These are phyloP conservation scores for Termitomyces sp. DNA, from an alignment of 768 basidiomycete genomes.

Conservation along the genomic window DNA sequence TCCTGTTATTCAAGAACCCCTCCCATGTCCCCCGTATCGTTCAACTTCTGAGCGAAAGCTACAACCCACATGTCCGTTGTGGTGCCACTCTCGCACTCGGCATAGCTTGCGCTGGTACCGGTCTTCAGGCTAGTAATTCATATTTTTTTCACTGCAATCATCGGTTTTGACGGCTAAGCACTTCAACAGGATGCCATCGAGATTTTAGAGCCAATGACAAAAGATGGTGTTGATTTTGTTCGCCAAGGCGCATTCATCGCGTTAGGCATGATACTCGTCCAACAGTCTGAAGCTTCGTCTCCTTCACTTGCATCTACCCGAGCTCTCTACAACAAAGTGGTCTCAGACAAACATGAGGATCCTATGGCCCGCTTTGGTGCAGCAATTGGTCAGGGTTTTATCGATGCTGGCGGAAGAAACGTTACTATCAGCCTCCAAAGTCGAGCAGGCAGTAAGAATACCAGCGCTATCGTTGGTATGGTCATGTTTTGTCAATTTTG, in stretches of 20 bases:
- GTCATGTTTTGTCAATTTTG: conserved; percentile 98
- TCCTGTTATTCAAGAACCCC: conserved; percentile 96
- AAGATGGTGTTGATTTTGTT: conserved; percentile 97
- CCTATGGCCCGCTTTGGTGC: conserved; percentile 98
- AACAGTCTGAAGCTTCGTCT: conserved; percentile 89
- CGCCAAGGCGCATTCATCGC: conserved; percentile 96
- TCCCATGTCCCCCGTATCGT: conserved; percentile 95
- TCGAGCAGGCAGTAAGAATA: conserved; percentile 88
- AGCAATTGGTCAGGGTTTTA: conserved; percentile 91
- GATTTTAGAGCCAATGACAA: conserved; percentile 96
- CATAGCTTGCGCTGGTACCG: conserved; percentile 96
- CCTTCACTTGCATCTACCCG: conserved; percentile 78
- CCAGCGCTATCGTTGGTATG: conserved; percentile 96
- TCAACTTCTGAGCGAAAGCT: conserved; percentile 94
- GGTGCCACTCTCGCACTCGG: conserved; percentile 95
- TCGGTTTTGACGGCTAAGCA: not conserved
- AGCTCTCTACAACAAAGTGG: conserved; percentile 82
- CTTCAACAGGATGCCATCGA: conserved; percentile 81
- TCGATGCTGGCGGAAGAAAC: conserved; percentile 96
- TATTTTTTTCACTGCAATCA: not conserved
- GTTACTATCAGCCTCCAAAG: conserved; percentile 93
- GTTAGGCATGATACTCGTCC: conserved; percentile 93
- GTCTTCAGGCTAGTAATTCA: conserved; percentile 61
- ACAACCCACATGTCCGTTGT: conserved; percentile 97
- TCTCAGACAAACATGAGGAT: conserved; percentile 96